Base-by-base conservation (phyloP, 2,329 filamentous ascomycete genomes). In the Whalleya microplaca region DNA sequence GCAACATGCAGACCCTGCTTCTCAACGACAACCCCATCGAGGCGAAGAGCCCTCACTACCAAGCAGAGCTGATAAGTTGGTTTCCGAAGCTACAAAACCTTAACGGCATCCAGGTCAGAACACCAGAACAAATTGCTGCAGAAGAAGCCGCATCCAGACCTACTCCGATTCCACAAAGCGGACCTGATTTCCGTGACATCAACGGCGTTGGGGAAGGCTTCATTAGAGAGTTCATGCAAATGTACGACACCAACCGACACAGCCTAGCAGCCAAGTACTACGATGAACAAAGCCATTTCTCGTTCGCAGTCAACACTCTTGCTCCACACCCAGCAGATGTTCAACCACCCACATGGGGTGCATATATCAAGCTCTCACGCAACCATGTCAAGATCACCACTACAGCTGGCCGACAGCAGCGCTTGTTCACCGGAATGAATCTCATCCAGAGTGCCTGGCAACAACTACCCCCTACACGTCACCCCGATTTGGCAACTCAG, bases 1-100 rank as follows among this genome's bases (percentile, higher is more conserved):
- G 82, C 50, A 79, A 86, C 54, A 81, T 98, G 10, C 87, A 96
- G 69, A 93, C 93, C 50, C 81, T 99, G 2, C 86, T 96, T 58
- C 77, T 96, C 59, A 82, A 83, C 9, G 87, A 85, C 49, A 96
- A 96, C 64, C 91, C 92, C 0, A 84, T 96, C 57, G 85, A 87
- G 63, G 71, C 75, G 1, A 75, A 80, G 52, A 75, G 81, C 21
- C 82, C 87, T 8, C 81, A 83, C 57, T 90, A 88, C 71, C 81
- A 84, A 56, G 76, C 82, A 16, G 89, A 91, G 47, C 77, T 97
- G 55, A 78, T 91, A 27, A 84, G 85, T 41, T 96, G 92, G 89
- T 98, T 91, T 69, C 93, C 92, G 0, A 89, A 85, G 56, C 82
- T 98, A 16, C 86, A 87, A 66, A 84, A 87, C 57, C 78, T 98